These are phyloP conservation scores for Buxus sempervirens DNA, from an alignment of 164 flowering plant species.

Conservation along the genomic window DNA sequence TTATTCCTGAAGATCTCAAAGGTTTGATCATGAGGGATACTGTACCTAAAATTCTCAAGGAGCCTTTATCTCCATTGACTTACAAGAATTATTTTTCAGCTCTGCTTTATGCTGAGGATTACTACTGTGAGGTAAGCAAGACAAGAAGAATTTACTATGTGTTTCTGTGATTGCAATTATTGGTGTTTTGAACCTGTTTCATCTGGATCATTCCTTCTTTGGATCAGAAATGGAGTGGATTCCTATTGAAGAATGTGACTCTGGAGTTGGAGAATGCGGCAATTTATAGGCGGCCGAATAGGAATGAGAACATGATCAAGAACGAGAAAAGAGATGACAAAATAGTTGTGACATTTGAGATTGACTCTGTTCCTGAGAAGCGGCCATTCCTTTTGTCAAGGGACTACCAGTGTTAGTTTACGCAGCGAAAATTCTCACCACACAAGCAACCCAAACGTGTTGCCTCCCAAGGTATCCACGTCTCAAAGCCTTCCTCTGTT, in stretches of 20 bases:
- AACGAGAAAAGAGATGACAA: constrained; percentile 17
- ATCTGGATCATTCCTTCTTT: neutral
- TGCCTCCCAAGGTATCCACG: too few species aligned
- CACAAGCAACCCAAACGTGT: too few species aligned
- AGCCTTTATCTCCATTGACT: constrained; percentile 21
- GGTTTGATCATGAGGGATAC: constrained; percentile 21
- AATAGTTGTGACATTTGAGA: constrained; percentile 28
- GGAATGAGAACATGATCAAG: neutral
- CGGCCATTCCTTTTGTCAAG: constrained; percentile 47
- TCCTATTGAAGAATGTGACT: constrained; percentile 20
- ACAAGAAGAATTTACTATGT: neutral
- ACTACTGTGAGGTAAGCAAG: constrained; percentile 28
- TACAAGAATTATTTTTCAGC: constrained; percentile 34
- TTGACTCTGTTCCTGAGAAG: constrained; percentile 29
- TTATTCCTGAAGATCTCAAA: constrained; percentile 22
- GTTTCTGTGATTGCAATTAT: too few species aligned
- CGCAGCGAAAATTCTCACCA: too few species aligned
- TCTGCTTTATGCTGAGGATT: constrained; percentile 38
- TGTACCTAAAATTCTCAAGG: constrained; percentile 26
- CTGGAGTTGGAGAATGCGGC: constrained; percentile 25
- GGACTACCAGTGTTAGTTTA: too few species aligned
- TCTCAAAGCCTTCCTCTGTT: too few species aligned
- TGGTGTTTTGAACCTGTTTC: too few species aligned
- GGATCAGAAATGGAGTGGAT: constrained; percentile 40
- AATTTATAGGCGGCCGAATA: constrained; percentile 5